Evolutionary conservation across 2,329 filamentous ascomycete genomes (phyloP).

Genomic region (Pseudogymnoascus pannorum): DNA sequence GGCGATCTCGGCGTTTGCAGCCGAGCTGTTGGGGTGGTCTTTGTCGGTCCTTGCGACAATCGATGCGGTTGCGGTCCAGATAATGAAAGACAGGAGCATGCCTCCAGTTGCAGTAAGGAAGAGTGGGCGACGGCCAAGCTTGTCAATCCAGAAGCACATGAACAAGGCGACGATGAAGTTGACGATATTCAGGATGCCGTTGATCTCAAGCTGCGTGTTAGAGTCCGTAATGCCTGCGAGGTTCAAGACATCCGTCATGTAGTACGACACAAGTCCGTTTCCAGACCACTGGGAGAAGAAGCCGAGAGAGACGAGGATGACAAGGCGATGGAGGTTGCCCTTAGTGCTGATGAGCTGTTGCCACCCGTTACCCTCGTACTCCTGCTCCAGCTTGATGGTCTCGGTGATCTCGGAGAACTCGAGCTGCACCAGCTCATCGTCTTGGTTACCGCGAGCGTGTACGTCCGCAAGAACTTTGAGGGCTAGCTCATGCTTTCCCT

Average conservation of each 20-base stretch:
- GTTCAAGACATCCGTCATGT: conserved; percentile 31
- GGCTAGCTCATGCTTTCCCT: conserved; percentile 43
- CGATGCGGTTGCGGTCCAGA: conserved; percentile 26
- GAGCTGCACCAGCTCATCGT: conserved; percentile 34
- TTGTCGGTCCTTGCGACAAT: conserved; percentile 28
- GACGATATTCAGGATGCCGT: conserved; percentile 25
- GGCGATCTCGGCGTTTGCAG: conserved; percentile 28
- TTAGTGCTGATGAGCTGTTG: conserved; percentile 41
- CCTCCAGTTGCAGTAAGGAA: conserved; percentile 22
- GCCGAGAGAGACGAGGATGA: conserved; percentile 46
- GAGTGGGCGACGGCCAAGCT: conserved; percentile 24
- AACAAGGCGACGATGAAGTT: conserved; percentile 21
- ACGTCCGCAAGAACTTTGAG: conserved; percentile 41
- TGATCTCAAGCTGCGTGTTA: conserved; percentile 27
- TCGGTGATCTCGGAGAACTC: conserved; percentile 39
- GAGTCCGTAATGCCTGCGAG: conserved; percentile 29
- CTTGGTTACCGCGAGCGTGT: conserved; percentile 33
- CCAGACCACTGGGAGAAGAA: conserved; percentile 53
- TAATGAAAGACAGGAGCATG: conserved; percentile 21
- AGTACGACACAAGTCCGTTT: conserved; percentile 41
- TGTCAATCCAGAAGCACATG: conserved; percentile 26
- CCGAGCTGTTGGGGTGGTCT: conserved; percentile 17
- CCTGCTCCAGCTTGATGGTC: conserved; percentile 37
- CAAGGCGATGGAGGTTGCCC: conserved; percentile 46
- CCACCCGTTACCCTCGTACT: conserved; percentile 40